These are phyloP conservation scores for Ephemerocybe angulata DNA, from an alignment of 768 basidiomycete species.

Conservation along the genomic window DNA sequence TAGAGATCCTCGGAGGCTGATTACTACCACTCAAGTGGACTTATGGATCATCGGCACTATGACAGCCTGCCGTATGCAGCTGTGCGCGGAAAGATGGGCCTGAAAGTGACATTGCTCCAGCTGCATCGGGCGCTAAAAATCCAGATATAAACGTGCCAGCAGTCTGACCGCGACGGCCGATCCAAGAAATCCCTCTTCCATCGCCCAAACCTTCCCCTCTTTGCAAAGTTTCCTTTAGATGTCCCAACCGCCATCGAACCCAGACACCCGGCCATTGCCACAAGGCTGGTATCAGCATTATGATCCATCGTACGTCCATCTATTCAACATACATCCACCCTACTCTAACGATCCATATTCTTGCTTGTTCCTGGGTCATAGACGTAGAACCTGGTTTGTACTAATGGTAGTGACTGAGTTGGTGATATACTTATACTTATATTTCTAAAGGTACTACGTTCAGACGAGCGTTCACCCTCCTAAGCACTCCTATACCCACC, in stretches of 20 bases:
- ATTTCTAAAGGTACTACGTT: constrained; percentile 5
- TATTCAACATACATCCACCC: too few relatives aligned
- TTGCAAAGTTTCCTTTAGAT: neutral
- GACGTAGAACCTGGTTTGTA: constrained; percentile 3
- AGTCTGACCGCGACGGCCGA: too few relatives aligned
- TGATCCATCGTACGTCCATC: constrained; percentile 29
- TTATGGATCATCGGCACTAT: too few relatives aligned
- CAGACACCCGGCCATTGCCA: constrained; percentile 26
- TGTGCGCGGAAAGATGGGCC: too few relatives aligned
- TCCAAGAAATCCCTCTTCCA: neutral
- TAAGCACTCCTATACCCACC: neutral
- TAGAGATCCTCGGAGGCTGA: too few relatives aligned
- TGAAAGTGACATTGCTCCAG: too few relatives aligned
- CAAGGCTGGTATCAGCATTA: constrained; percentile 33
- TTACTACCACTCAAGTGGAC: too few relatives aligned
- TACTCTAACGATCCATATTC: neutral
- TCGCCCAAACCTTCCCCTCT: neutral
- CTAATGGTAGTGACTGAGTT: neutral
- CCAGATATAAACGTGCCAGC: too few relatives aligned
- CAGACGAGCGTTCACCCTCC: constrained; percentile 8
- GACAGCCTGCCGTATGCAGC: too few relatives aligned
- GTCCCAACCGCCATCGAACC: constrained; percentile 9
- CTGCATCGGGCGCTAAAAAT: too few relatives aligned
- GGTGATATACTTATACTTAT: neutral
- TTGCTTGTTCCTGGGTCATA: neutral